Evolutionary conservation across 352 stramenopile genomes (phyloP).

Genomic region (Pythium pectinolyticum): DNA sequence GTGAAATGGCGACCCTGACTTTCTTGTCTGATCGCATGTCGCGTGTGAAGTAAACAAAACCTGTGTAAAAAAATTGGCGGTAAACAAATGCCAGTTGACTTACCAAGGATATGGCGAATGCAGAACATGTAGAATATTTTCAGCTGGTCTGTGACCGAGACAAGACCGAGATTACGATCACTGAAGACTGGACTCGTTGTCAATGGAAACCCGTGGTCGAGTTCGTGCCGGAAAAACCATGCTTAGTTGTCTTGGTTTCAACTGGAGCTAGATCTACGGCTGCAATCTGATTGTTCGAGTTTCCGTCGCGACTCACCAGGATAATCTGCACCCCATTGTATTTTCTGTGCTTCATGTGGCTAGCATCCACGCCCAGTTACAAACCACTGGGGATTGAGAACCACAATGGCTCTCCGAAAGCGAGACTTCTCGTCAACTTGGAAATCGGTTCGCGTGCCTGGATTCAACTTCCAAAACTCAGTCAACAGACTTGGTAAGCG

Average conservation of each 20-base stretch:
- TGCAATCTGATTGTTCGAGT: constrained; percentile 26
- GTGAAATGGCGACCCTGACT: constrained; percentile 1
- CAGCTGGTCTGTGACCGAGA: neutral
- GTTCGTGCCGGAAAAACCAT: constrained; percentile 20
- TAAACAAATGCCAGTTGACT: constrained; percentile 2
- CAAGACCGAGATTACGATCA: constrained; percentile 21
- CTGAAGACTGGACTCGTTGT: constrained; percentile 13
- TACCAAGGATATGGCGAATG: constrained; percentile 22
- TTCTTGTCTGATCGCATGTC: constrained; percentile 27
- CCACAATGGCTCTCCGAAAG: constrained; percentile 19
- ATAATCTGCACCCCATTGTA: constrained; percentile 32
- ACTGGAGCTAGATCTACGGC: constrained; percentile 18
- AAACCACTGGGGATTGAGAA: constrained; percentile 17
- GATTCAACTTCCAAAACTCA: neutral
- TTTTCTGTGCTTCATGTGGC: constrained; percentile 33
- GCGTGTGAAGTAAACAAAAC: constrained; percentile 5
- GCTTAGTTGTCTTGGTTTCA: constrained; percentile 25
- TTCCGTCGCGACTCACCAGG: constrained; percentile 27
- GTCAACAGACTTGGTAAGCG: neutral
- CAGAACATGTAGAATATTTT: constrained; percentile 24
- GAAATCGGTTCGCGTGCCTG: neutral
- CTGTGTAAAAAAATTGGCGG: neutral
- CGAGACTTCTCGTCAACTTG: neutral
- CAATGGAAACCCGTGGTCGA: constrained; percentile 20
- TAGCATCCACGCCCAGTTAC: constrained; percentile 14